Evolutionary conservation across 371 early-diverging fungal genomes (phyloP).

Genomic region (Entomophthora muscae): DNA sequence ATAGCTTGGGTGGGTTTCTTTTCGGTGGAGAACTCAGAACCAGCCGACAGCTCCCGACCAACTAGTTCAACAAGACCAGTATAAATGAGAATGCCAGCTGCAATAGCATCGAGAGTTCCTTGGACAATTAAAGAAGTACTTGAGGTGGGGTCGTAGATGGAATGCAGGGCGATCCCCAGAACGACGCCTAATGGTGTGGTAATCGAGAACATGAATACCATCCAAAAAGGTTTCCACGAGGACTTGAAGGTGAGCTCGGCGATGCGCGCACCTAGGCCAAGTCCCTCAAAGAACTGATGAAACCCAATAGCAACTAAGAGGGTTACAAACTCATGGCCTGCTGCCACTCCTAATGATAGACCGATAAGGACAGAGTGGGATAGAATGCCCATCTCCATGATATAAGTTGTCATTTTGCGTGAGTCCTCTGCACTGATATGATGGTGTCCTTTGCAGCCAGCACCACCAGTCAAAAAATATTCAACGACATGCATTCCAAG

Average conservation of each 20-base stretch:
- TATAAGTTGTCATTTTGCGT: conserved; percentile 12
- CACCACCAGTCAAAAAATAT: conserved; percentile 9
- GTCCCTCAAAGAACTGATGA: conserved; percentile 84
- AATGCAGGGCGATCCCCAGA: conserved; percentile 47
- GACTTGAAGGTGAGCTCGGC: conserved; percentile 23
- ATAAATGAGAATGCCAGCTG: conserved; percentile 67
- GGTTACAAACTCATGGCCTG: conserved; percentile 37
- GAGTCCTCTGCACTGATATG: background rate
- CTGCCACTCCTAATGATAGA: conserved; percentile 48
- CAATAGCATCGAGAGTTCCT: conserved; percentile 56
- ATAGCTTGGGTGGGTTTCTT: conserved; percentile 18
- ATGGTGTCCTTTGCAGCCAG: background rate
- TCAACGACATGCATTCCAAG: conserved; percentile 17
- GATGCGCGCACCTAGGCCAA: conserved; percentile 61
- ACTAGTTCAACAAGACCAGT: conserved; percentile 49
- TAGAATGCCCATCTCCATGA: conserved; percentile 72
- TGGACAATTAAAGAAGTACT: conserved; percentile 34
- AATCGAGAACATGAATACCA: conserved; percentile 22
- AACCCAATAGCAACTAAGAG: conserved; percentile 65
- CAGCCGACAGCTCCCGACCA: conserved; percentile 40
- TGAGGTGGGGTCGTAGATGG: conserved; percentile 32
- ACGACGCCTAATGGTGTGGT: conserved; percentile 62
- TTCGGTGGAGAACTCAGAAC: conserved; percentile 27
- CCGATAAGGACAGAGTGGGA: conserved; percentile 80
- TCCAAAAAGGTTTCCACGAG: conserved; percentile 15